Conservation (phyloP, 768 basidiomycete species). For the Gymnopilus dilepis region DNA sequence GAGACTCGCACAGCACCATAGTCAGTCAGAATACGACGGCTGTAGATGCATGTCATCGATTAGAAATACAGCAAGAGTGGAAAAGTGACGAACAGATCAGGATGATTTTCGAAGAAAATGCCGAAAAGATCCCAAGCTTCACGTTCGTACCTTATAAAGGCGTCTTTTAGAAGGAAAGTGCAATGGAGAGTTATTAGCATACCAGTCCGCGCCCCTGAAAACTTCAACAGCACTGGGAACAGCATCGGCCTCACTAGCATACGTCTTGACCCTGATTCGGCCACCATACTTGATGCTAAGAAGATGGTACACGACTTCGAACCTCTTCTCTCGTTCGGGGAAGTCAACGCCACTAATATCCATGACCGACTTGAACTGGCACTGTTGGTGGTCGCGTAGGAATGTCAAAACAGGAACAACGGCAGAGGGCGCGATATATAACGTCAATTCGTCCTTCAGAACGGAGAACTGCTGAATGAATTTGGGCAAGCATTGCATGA, state of each 20-base stretch:
- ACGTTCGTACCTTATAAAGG: slow-evolving; percentile 82
- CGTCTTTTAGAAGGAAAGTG: neutral
- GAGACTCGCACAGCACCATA: slow-evolving; percentile 65
- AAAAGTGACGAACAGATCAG: slow-evolving; percentile 78
- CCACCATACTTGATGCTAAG: slow-evolving; percentile 80
- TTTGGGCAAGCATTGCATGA: slow-evolving; percentile 93
- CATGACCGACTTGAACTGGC: slow-evolving; percentile 91
- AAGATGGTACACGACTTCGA: slow-evolving; percentile 97
- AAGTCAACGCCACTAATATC: slow-evolving; percentile 97
- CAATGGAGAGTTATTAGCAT: slow-evolving; percentile 13
- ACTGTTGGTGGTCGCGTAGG: slow-evolving; percentile 93
- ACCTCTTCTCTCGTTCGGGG: slow-evolving; percentile 90
- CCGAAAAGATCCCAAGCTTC: slow-evolving; percentile 99
- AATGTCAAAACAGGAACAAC: slow-evolving; percentile 88
- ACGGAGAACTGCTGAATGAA: slow-evolving; percentile 98
- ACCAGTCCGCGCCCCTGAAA: slow-evolving; percentile 96
- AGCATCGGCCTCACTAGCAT: slow-evolving; percentile 89
- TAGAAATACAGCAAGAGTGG: neutral
- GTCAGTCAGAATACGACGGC: slow-evolving; percentile 96
- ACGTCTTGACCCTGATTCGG: slow-evolving; percentile 95
- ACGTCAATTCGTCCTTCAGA: slow-evolving; percentile 91
- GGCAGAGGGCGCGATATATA: slow-evolving; percentile 84
- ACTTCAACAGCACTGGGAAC: slow-evolving; percentile 83
- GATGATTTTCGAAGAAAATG: slow-evolving; percentile 95
- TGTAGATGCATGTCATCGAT: slow-evolving; percentile 37